These are phyloP conservation scores for Ulmus americana DNA, from an alignment of 331 rosid species.

Conservation along the genomic window DNA sequence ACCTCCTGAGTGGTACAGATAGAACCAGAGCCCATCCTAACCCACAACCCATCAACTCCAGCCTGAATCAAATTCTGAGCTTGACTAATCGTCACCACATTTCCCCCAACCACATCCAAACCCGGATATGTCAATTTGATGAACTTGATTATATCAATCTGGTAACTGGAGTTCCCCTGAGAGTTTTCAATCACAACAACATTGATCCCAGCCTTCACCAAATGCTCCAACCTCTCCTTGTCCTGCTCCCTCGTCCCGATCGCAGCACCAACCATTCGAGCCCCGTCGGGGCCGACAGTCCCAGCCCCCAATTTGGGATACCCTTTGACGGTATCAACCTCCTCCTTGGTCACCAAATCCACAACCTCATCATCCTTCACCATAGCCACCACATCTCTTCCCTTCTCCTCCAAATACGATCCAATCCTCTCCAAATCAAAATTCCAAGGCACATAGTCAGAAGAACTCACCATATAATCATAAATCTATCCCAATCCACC, in stretches of 20 bases:
- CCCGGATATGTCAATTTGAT: slow-evolving; percentile 49
- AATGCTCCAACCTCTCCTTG: slow-evolving; percentile 67
- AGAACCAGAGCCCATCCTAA: slow-evolving; percentile 97
- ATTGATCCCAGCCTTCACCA: slow-evolving; percentile 73
- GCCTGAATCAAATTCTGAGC: slow-evolving; percentile 84
- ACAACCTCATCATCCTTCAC: slow-evolving; percentile 43
- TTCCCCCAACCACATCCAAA: slow-evolving; percentile 88
- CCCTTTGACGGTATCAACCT: slow-evolving; percentile 55
- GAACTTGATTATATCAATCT: slow-evolving; percentile 81
- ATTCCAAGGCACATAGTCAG: slow-evolving; percentile 41
- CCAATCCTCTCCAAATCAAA: slow-evolving; percentile 36
- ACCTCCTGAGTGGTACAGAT: slow-evolving; percentile 95
- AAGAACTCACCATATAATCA: slow-evolving; percentile 40
- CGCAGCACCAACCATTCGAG: slow-evolving; percentile 73
- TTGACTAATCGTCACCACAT: slow-evolving; percentile 80
- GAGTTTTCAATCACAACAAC: slow-evolving; percentile 84
- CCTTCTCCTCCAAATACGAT: slow-evolving; percentile 30
- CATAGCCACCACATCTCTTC: slow-evolving; percentile 33
- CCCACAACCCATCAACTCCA: slow-evolving; percentile 84
- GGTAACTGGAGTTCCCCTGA: slow-evolving; percentile 85
- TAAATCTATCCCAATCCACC: slow-evolving; percentile 38
- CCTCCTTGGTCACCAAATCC: slow-evolving; percentile 54
- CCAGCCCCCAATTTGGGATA: slow-evolving; percentile 61
- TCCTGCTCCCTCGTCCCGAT: slow-evolving; percentile 78
- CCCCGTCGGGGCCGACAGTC: slow-evolving; percentile 59